Evolutionary conservation across 176 grass and related monocot species (phyloP).

Genomic region (Oryza meyeriana): DNA sequence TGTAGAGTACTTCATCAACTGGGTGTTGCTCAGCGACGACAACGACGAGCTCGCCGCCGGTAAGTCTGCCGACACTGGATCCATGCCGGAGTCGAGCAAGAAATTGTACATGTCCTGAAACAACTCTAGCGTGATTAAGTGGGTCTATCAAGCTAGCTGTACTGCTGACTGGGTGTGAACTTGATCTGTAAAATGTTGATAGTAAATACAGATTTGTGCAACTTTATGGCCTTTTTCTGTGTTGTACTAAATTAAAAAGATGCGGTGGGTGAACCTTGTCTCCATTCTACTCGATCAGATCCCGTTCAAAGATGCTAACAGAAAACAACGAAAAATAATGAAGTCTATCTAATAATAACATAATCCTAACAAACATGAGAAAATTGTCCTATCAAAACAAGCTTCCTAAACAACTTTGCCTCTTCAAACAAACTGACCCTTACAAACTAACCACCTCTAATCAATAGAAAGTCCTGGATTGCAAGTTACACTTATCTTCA

Average conservation of each 20-base stretch:
- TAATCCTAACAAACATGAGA: not conserved
- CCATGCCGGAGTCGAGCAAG: conserved; percentile 49
- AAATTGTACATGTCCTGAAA: conserved; percentile 65
- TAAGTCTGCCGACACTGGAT: conserved; percentile 2
- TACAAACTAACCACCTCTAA: not conserved
- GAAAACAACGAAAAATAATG: not conserved
- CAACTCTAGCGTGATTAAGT: not conserved
- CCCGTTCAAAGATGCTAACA: not conserved
- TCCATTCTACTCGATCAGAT: not conserved
- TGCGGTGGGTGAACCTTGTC: not conserved
- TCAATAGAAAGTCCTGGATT: not conserved
- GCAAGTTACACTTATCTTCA: not conserved
- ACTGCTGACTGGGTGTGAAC: not conserved
- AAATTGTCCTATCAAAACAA: not conserved
- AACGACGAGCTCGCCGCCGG: not conserved
- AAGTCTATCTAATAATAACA: not conserved
- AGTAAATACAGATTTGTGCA: not conserved
- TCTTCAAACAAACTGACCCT: not conserved
- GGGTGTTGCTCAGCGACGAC: not conserved
- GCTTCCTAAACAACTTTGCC: not conserved
- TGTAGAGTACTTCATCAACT: conserved; percentile 25
- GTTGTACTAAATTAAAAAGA: not conserved
- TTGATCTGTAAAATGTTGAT: not conserved
- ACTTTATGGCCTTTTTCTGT: no score
- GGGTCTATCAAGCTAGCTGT: not conserved